A percentile compares a stretch with the other conserved stretches of the same genome.
These are phyloP conservation scores for Tubosaeta brunneosetosa DNA, from an alignment of 768 basidiomycete genomes.

Conservation along the genomic window DNA sequence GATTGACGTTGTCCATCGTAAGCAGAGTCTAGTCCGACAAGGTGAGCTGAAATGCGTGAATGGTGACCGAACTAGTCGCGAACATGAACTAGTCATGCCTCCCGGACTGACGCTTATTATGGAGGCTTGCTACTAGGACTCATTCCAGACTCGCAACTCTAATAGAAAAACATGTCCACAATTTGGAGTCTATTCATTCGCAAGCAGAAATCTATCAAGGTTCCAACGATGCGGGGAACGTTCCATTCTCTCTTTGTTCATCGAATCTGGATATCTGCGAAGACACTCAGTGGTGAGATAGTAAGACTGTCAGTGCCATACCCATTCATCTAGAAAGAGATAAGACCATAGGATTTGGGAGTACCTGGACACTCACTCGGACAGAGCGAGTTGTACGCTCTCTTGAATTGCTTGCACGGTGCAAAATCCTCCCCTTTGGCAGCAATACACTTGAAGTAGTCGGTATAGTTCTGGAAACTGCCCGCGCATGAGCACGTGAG, in stretches of 20 bases:
- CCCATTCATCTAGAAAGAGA: conserved; percentile 78
- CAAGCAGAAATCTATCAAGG: conserved; percentile 39
- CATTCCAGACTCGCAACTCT: not conserved
- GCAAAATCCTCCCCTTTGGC: conserved; percentile 98
- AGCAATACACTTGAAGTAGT: conserved; percentile 96
- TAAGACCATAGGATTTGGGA: conserved; percentile 8
- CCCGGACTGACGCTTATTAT: not conserved
- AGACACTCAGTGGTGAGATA: not conserved
- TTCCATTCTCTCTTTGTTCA: conserved; percentile 89
- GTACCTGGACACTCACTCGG: conserved; percentile 66
- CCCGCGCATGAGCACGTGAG: not conserved
- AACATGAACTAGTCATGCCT: conserved; percentile 5
- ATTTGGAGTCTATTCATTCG: conserved; percentile 12
- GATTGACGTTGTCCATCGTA: conserved; percentile 31
- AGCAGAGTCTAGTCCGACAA: not conserved
- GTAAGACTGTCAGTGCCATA: conserved; percentile 31
- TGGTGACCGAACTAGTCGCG: not conserved
- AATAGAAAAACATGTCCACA: not conserved
- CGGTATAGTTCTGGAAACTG: conserved; percentile 94
- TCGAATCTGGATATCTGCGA: conserved; percentile 82
- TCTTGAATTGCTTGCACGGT: conserved; percentile 99
- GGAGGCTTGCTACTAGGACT: not conserved
- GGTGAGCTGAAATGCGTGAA: not conserved
- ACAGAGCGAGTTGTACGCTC: conserved; percentile 93
- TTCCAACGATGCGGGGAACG: conserved; percentile 89